phyloP scores from a whole-genome alignment of 257 asterid species.

The Solanum chmielewskii region DNA sequence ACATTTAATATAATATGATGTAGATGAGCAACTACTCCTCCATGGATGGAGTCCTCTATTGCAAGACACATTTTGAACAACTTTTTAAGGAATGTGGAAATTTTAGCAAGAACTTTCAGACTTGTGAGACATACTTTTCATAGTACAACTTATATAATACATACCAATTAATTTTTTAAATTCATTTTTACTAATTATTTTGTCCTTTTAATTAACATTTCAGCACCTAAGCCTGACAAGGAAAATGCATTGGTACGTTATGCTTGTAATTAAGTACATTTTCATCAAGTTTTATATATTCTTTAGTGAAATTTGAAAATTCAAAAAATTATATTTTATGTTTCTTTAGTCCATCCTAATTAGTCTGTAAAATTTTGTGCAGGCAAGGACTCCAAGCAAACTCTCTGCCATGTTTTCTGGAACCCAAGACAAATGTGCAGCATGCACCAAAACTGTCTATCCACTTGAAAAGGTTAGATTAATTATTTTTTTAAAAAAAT shows the following conservation, averaged over 20 bases:
- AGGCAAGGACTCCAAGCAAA: conserved; percentile 33
- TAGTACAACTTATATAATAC: background rate
- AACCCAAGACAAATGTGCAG: conserved; percentile 37
- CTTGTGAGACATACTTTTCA: background rate
- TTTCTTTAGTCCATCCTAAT: background rate
- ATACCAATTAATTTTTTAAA: background rate
- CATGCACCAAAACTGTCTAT: conserved; percentile 35
- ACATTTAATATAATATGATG: background rate
- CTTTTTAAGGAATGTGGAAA: conserved; percentile 19
- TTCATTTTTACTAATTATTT: background rate
- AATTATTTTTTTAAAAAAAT: background rate
- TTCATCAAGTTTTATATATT: background rate
- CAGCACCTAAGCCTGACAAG: background rate
- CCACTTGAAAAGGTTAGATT: conserved; percentile 33
- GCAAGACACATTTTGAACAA: conserved; percentile 18
- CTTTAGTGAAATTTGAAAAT: background rate
- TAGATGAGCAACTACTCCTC: conserved; percentile 62
- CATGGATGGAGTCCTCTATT: conserved; percentile 40
- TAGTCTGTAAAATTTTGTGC: background rate
- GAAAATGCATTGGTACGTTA: background rate
- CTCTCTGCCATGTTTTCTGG: conserved; percentile 34
- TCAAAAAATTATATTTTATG: background rate
- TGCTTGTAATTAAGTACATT: background rate
- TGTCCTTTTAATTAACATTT: background rate
- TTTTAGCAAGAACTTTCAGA: conserved; percentile 17